A percentile compares a stretch with the other conserved stretches of the same genome.
Conservation (phyloP, 2,329 filamentous ascomycete genomes). For the Juglanconis oblonga region DNA sequence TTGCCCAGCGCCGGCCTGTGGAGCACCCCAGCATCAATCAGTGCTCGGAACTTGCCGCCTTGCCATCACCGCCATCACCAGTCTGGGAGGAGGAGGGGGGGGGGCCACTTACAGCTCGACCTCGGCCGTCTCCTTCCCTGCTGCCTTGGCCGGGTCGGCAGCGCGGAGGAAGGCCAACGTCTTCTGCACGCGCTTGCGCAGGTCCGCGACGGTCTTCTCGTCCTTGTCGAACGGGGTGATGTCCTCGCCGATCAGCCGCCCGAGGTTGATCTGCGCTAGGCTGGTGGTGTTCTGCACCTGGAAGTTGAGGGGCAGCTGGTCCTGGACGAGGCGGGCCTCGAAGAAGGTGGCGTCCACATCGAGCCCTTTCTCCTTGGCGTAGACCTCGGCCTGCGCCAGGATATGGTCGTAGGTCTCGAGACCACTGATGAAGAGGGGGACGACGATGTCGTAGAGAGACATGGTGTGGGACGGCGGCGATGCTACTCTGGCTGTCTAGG, state of each 20-base stretch:
- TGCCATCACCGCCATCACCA: too few species aligned
- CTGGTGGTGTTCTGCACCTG: conserved; percentile 31
- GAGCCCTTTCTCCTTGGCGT: conserved; percentile 26
- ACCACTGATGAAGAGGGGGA: conserved; percentile 28
- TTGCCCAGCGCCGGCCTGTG: conserved; percentile 9
- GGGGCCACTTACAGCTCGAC: conserved; percentile 30
- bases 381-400: conserved; percentile 25
- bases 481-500: too few species aligned
- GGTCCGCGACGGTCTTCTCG: conserved; percentile 16
- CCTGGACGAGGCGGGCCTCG: conserved; percentile 28
- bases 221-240: conserved; percentile 23
- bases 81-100: too few species aligned
- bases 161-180: conserved; percentile 22
- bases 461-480: conserved; percentile 13
- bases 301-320: conserved; percentile 32
- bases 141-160: conserved; percentile 24
- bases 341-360: conserved; percentile 26
- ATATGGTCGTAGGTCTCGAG: conserved; percentile 29
- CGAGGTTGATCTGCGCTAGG: conserved; percentile 25
- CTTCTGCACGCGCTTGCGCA: conserved; percentile 17
- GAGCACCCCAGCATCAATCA: background rate
- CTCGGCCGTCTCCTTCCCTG: conserved; percentile 23
- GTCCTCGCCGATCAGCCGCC: conserved; percentile 24
- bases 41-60: too few species aligned
- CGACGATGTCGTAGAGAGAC: conserved; percentile 26